These are phyloP conservation scores for Exophiala bonariae DNA, from an alignment of 2,329 filamentous ascomycete genomes.

Conservation along the genomic window DNA sequence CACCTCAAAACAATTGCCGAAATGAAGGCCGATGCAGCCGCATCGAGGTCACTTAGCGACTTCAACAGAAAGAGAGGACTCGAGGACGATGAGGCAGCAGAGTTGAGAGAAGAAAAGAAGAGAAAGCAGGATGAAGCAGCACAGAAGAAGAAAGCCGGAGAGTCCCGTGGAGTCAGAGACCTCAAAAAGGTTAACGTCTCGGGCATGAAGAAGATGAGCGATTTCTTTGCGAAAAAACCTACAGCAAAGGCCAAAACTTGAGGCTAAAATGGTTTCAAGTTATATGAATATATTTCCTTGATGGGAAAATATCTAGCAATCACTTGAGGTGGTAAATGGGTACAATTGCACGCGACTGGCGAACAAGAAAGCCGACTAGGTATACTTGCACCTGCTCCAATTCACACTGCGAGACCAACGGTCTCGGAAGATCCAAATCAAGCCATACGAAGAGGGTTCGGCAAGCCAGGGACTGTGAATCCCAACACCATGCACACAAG, in stretches of 20 bases:
- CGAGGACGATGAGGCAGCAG: slow-evolving; percentile 44
- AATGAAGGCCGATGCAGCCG: slow-evolving; percentile 69
- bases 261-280: background rate
- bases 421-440: no score
- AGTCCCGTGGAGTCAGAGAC: slow-evolving; percentile 74
- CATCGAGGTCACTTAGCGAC: slow-evolving; percentile 59
- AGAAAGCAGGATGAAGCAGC: slow-evolving; percentile 86
- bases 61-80: slow-evolving; percentile 45
- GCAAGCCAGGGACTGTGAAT: no score
- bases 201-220: slow-evolving; percentile 96
- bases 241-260: slow-evolving; percentile 11
- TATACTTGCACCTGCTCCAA: no score
- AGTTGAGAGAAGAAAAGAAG: slow-evolving; percentile 73
- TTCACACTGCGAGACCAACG: no score
- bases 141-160: slow-evolving; percentile 72
- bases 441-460: no score
- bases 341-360: no score
- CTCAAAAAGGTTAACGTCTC: slow-evolving; percentile 85
- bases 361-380: no score
- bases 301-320: background rate
- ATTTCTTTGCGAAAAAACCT: slow-evolving; percentile 76
- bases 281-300: background rate
- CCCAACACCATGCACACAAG: no score
- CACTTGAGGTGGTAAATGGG: no score
- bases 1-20: slow-evolving; percentile 68